Evolutionary conservation across 1,284 basidiomycete species (phyloP), one percentile per base, ranked within the genome.

Genomic region (Heterobasidion occidentale): DNA sequence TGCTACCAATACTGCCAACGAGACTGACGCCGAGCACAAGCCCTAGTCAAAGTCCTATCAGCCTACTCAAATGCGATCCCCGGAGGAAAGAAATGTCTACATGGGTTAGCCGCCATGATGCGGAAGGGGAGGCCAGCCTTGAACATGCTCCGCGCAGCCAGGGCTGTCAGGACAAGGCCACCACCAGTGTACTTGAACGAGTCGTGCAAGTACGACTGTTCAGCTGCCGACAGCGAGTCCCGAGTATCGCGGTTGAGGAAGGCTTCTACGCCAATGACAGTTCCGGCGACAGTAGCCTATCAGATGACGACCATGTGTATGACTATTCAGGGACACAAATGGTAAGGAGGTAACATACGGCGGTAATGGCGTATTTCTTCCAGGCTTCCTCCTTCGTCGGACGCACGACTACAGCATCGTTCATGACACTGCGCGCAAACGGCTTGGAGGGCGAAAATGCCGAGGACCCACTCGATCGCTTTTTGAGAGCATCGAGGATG

Each of bases 91-190:
- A 36, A 14, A n/a, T 27, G 27, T 27, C 3, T 60, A 84, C 88
- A 95, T 53, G 93, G 93, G 71, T 94, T 95, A 9, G 87, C 81
- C 4, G 86, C 73, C 92, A 95, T 94, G 54, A 96, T 74, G 50
- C 88, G 79, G 70, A 83, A 83, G 9, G 88, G 85, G 56, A 84
- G 68, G 0, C 93, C 93, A 51, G 82, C 85, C 60, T 72, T 80
- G 74, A 94, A 93, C 68, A 95, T 77, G 46, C 80, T 74, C 33
- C 90, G 82, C 1, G 92, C 92, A n/a, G 82, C 84, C 17, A 85
- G 68, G 1, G 90, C 92, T 1, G 91, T 93, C 33, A 92, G 69
- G 2, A 77, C 77, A 20, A 95, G 79, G 6, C 93, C 92, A 54
- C 79, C 89, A 19, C 88, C 92, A 8, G 92, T 92, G 64, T 93